Percentiles rank a stretch among this genome's conserved stretches.
Conservation (phyloP, 495 filamentous ascomycete genomes). For the Thozetella sp. region DNA sequence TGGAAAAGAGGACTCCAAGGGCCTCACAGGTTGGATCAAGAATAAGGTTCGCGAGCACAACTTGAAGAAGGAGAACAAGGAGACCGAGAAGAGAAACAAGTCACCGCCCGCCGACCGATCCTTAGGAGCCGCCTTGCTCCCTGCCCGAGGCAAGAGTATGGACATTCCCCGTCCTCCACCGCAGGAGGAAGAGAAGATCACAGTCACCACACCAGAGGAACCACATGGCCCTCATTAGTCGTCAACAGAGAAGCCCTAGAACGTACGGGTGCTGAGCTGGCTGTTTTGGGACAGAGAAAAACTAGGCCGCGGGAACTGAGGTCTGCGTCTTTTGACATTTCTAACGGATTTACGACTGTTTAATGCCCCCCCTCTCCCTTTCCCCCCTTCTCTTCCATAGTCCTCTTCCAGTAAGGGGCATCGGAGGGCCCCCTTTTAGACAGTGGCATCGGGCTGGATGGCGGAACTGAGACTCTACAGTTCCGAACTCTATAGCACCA, state of each 20-base stretch:
- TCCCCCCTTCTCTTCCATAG: background rate
- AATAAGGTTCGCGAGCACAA: conserved; percentile 78
- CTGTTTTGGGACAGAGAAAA: background rate
- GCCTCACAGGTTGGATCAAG: conserved; percentile 82
- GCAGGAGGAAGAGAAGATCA: conserved; percentile 25
- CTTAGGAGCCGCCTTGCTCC: conserved; percentile 16
- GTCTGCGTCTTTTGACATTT: background rate
- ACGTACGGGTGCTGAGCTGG: background rate
- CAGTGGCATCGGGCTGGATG: no score
- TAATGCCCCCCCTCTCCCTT: background rate
- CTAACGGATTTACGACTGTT: background rate
- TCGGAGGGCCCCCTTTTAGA: no score
- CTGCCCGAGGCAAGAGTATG: conserved; percentile 38
- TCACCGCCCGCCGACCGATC: conserved; percentile 39
- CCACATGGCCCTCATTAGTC: background rate
- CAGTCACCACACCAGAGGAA: background rate
- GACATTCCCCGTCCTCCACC: conserved; percentile 32
- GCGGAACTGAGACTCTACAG: no score
- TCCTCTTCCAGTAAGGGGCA: no score
- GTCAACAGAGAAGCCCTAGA: no score
- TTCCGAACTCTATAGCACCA: no score
- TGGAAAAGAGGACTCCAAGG: conserved; percentile 59
- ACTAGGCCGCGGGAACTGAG: background rate
- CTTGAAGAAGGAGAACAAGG: conserved; percentile 55
- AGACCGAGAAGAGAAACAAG: conserved; percentile 52